Evolutionary conservation across 306 rosid genomes (phyloP).

Genomic region (Prosopis cineraria): DNA sequence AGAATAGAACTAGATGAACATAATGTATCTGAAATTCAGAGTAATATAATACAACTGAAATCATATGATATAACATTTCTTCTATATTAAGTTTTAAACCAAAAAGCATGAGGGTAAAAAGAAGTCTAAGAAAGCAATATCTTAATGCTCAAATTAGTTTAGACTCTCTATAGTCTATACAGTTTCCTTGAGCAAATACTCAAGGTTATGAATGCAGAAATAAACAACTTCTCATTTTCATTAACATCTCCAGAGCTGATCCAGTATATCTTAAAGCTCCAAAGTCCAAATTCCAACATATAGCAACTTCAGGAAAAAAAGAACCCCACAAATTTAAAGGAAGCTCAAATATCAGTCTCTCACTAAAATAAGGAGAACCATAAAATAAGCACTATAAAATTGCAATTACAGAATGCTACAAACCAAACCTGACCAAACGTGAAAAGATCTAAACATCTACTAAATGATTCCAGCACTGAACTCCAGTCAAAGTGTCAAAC

Average conservation of each 20-base stretch:
- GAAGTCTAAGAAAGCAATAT: background rate
- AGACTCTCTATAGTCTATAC: background rate
- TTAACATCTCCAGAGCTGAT: constrained; percentile 7
- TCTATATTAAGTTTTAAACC: background rate
- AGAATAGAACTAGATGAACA: constrained; percentile 25
- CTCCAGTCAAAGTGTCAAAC: no score
- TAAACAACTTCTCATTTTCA: background rate
- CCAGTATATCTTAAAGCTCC: background rate
- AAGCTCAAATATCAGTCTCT: background rate
- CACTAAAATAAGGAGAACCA: constrained; percentile 6
- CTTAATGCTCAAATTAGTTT: background rate
- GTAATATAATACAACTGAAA: constrained; percentile 12
- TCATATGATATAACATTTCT: constrained; percentile 4
- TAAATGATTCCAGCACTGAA: background rate
- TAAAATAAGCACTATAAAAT: background rate
- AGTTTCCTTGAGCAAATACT: background rate
- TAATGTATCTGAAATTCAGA: constrained; percentile 20
- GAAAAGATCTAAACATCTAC: background rate
- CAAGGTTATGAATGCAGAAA: constrained; percentile 14
- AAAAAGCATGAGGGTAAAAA: background rate
- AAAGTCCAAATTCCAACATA: background rate
- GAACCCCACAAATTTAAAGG: background rate
- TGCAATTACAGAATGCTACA: background rate
- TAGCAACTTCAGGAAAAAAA: background rate
- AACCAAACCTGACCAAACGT: background rate